Evolutionary conservation across 345 rosid genomes (phyloP), one percentile per base, ranked within the genome.

Genomic region (Cochlearia excelsa): DNA sequence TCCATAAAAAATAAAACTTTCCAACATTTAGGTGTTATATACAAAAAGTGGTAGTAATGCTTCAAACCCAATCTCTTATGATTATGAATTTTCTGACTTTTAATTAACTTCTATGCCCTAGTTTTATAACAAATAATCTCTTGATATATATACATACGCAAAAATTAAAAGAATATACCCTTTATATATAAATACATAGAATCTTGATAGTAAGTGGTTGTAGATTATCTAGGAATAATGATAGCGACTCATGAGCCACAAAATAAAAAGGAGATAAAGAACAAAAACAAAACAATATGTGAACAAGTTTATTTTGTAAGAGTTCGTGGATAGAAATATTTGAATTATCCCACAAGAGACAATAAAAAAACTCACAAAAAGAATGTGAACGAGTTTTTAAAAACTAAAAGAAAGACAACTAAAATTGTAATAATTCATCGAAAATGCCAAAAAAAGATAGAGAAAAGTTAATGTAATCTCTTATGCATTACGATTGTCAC

Each of bases 401-500:
- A 45, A 43, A 7, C 47, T 16, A 16, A 9, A 26, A 7, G 30
- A 45, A 56, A 52, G 60, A 1, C 43, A 40, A 53, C 5, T 40
- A 49, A 45, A 33, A 53, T 6, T 30, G 50, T 5, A 55, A 6
- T 49, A 49, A 46, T n/a, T 44, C 56, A 30, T 44, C 54, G 26
- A 46, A 54, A 30, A 7, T 45, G 66, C 48, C 66, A 61, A 67
- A 67, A 53, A 58, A 51, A 9, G 23, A 34, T 39, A 35, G 65
- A 11, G 43, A 26, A 7, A 33, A 7, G 16, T 2, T 2, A 4
- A 46, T 30, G 1, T 35, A 52, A 46, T 26, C 33, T 61, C 7
- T 61, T 31, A 56, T 40, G 73, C 61, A 30, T 46, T 46, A 4
- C 60, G 39, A 61, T 26, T 0, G 67, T 68, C 67, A 68, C 67